Percentiles rank a stretch among this genome's conserved stretches.
phyloP scores from a whole-genome alignment of 257 asterid genomes.

The Scutellaria minor region DNA sequence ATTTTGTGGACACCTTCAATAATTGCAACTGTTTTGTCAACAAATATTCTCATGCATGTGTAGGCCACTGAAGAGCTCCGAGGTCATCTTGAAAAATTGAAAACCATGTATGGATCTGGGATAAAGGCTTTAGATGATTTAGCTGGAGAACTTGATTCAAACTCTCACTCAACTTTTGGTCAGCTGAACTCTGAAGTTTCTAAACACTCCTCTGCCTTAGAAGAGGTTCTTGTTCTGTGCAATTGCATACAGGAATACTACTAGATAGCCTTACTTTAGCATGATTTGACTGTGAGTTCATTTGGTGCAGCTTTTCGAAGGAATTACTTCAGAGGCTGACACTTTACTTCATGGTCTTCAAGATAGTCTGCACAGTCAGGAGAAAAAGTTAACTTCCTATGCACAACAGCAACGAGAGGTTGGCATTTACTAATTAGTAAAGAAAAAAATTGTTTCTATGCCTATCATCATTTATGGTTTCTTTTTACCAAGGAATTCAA shows the following conservation, averaged over 20 bases:
- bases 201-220: conserved; percentile 76
- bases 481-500: conserved; percentile 18
- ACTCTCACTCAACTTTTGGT: conserved; percentile 76
- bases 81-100: conserved; percentile 65
- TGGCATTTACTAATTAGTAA: conserved; percentile 14
- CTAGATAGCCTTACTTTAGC: conserved; percentile 12
- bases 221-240: conserved; percentile 64
- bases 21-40: conserved; percentile 24
- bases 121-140: conserved; percentile 73
- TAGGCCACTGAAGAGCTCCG: conserved; percentile 95
- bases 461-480: conserved; percentile 15
- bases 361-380: conserved; percentile 79
- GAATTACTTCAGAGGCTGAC: conserved; percentile 86
- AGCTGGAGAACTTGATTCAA: conserved; percentile 79
- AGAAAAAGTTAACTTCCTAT: conserved; percentile 63
- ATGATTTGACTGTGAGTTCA: conserved; percentile 36
- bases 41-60: conserved; percentile 31
- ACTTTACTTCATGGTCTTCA: conserved; percentile 83
- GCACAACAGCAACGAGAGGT: conserved; percentile 88
- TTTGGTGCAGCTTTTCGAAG: conserved; percentile 70
- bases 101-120: conserved; percentile 79
- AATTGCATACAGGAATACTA: conserved; percentile 23
- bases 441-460: conserved; percentile 22
- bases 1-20: conserved; percentile 23
- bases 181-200: conserved; percentile 80